Conservation (phyloP, 768 basidiomycete genomes). For the Amanita pseudoporphyria region DNA sequence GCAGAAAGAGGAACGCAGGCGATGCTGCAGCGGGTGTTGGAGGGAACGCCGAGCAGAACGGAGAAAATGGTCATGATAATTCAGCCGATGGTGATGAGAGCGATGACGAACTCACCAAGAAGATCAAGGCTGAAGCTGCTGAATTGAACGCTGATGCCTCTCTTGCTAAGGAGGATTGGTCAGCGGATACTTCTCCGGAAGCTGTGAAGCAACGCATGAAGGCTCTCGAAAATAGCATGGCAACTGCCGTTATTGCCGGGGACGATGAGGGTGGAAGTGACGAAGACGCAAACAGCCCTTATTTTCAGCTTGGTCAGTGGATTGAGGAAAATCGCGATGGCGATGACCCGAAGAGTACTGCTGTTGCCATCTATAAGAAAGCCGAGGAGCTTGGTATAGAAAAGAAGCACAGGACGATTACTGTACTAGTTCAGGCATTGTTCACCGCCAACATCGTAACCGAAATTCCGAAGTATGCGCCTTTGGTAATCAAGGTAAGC, state of each 20-base stretch:
- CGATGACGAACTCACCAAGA: constrained; percentile 82
- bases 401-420: constrained; percentile 88
- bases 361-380: constrained; percentile 75
- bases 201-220: constrained; percentile 80
- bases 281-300: constrained; percentile 81
- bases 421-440: constrained; percentile 74
- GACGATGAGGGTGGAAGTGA: constrained; percentile 90
- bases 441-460: constrained; percentile 65
- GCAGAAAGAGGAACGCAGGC: constrained; percentile 47
- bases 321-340: constrained; percentile 58
- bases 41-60: constrained; percentile 25
- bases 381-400: constrained; percentile 86
- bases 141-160: constrained; percentile 56
- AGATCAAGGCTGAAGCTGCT: constrained; percentile 86
- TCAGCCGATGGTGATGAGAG: constrained; percentile 57
- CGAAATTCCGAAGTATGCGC: constrained; percentile 55
- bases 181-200: constrained; percentile 83
- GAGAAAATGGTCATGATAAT: constrained; percentile 29
- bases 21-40: constrained; percentile 38
- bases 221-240: constrained; percentile 52
- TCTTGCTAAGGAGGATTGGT: constrained; percentile 74
- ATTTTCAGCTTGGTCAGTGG: constrained; percentile 77
- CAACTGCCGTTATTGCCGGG: constrained; percentile 39
- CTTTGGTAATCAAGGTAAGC: constrained; percentile 71
- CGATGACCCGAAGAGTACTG: constrained; percentile 38